phyloP scores from a whole-genome alignment of 2,329 filamentous ascomycete genomes.

The Diaporthe velutina region DNA sequence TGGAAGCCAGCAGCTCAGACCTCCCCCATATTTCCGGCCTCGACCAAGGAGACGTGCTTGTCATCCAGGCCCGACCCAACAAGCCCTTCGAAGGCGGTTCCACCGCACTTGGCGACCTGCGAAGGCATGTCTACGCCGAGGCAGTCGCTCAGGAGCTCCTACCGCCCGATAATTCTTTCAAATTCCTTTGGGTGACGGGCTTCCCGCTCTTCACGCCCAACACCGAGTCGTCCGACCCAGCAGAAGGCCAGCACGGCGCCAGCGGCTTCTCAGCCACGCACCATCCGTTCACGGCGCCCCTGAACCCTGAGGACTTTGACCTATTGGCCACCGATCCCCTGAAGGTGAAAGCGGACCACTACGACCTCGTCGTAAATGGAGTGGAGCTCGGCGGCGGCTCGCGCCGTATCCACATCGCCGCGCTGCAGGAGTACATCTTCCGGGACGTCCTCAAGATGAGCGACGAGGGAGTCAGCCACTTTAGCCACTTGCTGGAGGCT shows the following conservation, averaged over 20 bases:
- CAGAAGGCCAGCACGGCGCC: conserved; percentile 79
- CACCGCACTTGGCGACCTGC: conserved; percentile 77
- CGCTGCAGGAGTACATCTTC: conserved; percentile 88
- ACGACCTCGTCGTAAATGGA: conserved; percentile 96
- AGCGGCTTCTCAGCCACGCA: conserved; percentile 90
- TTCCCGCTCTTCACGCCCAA: conserved; percentile 93
- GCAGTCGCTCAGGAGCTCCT: conserved; percentile 75
- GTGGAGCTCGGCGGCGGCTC: conserved; percentile 95
- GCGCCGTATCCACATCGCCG: conserved; percentile 88
- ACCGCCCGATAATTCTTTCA: conserved; percentile 62
- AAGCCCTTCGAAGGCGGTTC: conserved; percentile 79
- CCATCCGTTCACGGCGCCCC: conserved; percentile 94
- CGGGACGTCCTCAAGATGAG: conserved; percentile 85
- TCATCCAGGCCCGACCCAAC: conserved; percentile 83
- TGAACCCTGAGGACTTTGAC: conserved; percentile 78
- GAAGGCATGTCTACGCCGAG: conserved; percentile 76
- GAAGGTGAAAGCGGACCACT: conserved; percentile 84
- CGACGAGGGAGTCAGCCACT: conserved; percentile 79
- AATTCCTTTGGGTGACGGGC: conserved; percentile 87
- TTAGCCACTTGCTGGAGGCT: conserved; percentile 86
- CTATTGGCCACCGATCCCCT: conserved; percentile 80
- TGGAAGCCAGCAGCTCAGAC: conserved; percentile 43
- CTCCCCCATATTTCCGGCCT: conserved; percentile 54
- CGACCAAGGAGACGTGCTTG: conserved; percentile 81
- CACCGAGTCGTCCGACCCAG: conserved; percentile 68